A percentile compares a stretch with the other conserved stretches of the same genome.
Conservation (phyloP, 305 asterid genomes). For the Rubia tinctorum region DNA sequence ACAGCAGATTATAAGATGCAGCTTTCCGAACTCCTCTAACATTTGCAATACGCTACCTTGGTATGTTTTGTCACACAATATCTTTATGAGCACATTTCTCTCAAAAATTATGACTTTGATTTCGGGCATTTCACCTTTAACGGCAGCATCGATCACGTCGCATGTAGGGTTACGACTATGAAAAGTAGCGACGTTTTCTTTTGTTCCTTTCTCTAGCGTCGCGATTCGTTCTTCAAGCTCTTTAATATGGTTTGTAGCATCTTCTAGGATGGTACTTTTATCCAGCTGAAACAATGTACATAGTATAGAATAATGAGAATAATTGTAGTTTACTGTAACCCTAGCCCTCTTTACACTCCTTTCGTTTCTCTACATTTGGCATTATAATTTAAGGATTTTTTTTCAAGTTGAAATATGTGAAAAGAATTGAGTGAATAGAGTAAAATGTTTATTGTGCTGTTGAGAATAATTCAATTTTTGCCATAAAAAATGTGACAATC, state of each 20-base stretch:
- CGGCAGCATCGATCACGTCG: not conserved
- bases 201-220: slow-evolving; percentile 7
- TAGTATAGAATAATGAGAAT: too few species aligned
- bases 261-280: slow-evolving; percentile 48
- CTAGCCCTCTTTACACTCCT: too few species aligned
- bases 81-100: not conserved
- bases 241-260: slow-evolving; percentile 40
- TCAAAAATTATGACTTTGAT: not conserved
- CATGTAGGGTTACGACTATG: not conserved
- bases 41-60: not conserved
- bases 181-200: not conserved
- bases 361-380: too few species aligned
- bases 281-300: slow-evolving; percentile 32
- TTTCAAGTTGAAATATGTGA: too few species aligned
- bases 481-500: too few species aligned
- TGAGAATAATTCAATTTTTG: too few species aligned
- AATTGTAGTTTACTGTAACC: too few species aligned
- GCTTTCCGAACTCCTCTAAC: not conserved
- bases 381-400: too few species aligned
- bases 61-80: not conserved
- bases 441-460: too few species aligned
- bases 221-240: slow-evolving; percentile 40
- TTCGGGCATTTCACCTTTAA: not conserved
- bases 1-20: not conserved
- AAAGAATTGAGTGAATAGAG: too few species aligned